Percentiles rank a stretch among this genome's conserved stretches.
phyloP scores from a whole-genome alignment of 2,329 filamentous ascomycete species.

The Fusarium succisae region DNA sequence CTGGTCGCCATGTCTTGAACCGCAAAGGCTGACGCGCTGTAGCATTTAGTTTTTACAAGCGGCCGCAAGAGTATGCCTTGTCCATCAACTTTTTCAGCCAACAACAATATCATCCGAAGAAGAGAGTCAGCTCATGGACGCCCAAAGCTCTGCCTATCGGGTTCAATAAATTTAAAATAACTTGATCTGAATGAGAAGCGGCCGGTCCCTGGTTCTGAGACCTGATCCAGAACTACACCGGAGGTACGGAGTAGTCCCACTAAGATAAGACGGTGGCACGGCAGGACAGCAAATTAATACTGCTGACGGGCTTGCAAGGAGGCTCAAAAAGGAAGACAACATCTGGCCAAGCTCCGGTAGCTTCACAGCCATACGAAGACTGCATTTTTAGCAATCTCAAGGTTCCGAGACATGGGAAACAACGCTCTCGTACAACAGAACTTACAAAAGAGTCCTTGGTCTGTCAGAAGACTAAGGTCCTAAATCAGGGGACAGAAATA shows the following conservation, averaged over 20 bases:
- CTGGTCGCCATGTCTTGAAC: neutral
- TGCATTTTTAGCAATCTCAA: neutral
- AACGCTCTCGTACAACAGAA: neutral
- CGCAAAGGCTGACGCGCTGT: neutral
- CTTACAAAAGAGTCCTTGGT: neutral
- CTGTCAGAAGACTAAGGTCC: neutral
- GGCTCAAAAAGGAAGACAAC: constrained; percentile 4
- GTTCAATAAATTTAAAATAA: neutral
- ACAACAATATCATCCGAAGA: neutral
- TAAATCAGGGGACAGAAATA: neutral
- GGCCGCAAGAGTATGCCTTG: neutral
- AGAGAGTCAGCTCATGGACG: neutral
- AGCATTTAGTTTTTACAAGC: neutral
- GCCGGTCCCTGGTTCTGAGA: neutral
- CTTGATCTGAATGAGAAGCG: neutral
- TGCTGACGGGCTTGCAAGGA: constrained; percentile 14
- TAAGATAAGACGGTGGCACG: neutral
- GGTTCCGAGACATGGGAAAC: neutral
- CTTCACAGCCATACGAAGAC: constrained; percentile 12
- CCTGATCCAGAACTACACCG: neutral
- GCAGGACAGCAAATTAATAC: neutral
- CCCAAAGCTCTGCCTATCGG: neutral
- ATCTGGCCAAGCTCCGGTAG: constrained; percentile 1
- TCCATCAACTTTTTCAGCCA: neutral
- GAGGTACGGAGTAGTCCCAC: neutral